Percentiles rank a stretch among this genome's conserved stretches.
phyloP scores from a whole-genome alignment of 306 rosid species.

The Elaeagnus macrophylla region DNA sequence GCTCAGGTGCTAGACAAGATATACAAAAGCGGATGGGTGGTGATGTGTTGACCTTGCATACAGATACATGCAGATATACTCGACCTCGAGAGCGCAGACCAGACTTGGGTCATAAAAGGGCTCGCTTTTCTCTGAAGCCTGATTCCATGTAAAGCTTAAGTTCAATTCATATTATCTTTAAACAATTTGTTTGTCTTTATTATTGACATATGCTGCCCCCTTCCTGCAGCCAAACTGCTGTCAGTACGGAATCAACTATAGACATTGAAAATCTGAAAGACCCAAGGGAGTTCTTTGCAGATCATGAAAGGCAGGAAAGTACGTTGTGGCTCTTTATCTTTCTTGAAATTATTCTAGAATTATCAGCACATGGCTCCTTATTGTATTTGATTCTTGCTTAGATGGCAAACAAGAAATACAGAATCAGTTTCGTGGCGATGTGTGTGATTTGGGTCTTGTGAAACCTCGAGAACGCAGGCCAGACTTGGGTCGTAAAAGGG shows the following conservation, averaged over 20 bases:
- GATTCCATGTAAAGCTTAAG: constrained; percentile 31
- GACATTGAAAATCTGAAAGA: constrained; percentile 50
- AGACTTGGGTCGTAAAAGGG: constrained; percentile 59
- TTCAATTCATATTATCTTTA: background rate
- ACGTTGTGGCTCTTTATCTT: constrained; percentile 13
- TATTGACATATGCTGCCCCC: background rate
- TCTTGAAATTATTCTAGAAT: constrained; percentile 4
- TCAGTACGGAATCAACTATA: constrained; percentile 36
- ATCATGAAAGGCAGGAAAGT: constrained; percentile 61
- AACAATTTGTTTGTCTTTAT: background rate
- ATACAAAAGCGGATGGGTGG: no score
- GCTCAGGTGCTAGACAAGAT: no score
- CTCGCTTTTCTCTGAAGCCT: constrained; percentile 56
- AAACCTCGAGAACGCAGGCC: constrained; percentile 46
- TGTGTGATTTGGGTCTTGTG: constrained; percentile 23
- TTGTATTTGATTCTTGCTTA: constrained; percentile 24
- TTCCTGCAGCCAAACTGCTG: constrained; percentile 21
- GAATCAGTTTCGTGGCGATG: constrained; percentile 41
- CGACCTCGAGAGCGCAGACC: constrained; percentile 49
- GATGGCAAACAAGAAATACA: constrained; percentile 72
- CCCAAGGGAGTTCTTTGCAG: constrained; percentile 46
- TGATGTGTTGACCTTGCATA: no score
- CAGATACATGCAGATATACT: no score
- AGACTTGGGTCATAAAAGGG: constrained; percentile 59
- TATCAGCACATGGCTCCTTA: background rate